Conservation (phyloP, 2,329 filamentous ascomycete genomes). For the Aspergillus sp. region DNA sequence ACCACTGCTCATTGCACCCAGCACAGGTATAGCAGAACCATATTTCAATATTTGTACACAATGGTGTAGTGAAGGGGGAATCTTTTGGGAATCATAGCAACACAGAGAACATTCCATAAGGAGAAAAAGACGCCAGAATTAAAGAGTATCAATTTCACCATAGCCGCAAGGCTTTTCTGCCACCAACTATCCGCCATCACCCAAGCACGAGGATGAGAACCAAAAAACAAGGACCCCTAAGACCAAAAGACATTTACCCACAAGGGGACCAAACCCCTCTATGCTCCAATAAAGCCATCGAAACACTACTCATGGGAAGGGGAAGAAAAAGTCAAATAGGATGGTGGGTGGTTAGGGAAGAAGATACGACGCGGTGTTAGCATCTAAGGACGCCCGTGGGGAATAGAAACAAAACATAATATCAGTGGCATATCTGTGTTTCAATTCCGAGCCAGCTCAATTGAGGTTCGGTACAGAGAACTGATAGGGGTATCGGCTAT, state of each 20-base stretch:
- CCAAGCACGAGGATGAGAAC: neutral
- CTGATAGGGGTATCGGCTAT: conserved; percentile 15
- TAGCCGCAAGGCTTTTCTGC: neutral
- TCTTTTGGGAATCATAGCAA: conserved; percentile 19
- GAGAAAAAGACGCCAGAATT: neutral
- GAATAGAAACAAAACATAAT: neutral
- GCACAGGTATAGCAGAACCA: neutral
- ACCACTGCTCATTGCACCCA: neutral
- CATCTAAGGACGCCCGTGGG: conserved; percentile 3
- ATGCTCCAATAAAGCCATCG: neutral
- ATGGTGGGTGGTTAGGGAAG: no score
- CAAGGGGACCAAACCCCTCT: neutral
- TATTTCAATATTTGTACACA: conserved; percentile 18
- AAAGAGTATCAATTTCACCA: neutral
- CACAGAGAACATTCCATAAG: conserved; percentile 2
- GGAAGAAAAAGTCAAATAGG: neutral
- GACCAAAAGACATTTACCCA: neutral
- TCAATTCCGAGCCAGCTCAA: neutral
- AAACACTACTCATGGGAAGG: neutral
- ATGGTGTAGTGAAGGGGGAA: conserved; percentile 15
- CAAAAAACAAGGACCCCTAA: neutral
- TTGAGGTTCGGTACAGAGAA: conserved; percentile 8
- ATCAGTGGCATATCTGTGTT: conserved; percentile 7
- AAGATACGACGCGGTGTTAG: conserved; percentile 3
- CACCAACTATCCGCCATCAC: neutral